These are phyloP conservation scores for Penicillium thymicola DNA, from an alignment of 2,329 filamentous ascomycete genomes.

Conservation along the genomic window DNA sequence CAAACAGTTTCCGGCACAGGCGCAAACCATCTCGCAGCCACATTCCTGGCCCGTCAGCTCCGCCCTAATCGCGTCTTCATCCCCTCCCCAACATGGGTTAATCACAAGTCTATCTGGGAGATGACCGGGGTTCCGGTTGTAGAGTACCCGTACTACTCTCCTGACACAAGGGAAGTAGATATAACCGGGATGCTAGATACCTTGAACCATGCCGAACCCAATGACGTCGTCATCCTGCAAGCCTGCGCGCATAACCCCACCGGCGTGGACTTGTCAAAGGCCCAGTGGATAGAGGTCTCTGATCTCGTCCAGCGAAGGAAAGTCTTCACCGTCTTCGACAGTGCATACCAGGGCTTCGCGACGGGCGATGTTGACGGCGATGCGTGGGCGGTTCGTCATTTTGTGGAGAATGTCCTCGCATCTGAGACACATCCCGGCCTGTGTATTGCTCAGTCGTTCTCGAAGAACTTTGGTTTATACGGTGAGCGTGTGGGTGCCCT, in stretches of 20 bases:
- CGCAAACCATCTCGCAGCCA: not conserved
- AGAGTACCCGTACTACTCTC: not conserved
- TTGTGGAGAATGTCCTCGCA: not conserved
- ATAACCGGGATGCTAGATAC: not conserved
- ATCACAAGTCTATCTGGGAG: not conserved
- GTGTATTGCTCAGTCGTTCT: constrained; percentile 37
- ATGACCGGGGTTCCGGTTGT: not conserved
- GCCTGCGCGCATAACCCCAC: constrained; percentile 96
- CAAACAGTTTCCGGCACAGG: not conserved
- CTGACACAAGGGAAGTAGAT: not conserved
- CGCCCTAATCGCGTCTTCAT: not conserved
- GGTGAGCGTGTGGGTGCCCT: not conserved
- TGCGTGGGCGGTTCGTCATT: constrained; percentile 78
- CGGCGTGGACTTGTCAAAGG: constrained; percentile 66
- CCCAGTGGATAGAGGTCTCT: constrained; percentile 81
- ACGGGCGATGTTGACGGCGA: constrained; percentile 59
- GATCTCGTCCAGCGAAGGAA: constrained; percentile 65
- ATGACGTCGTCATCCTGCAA: constrained; percentile 80
- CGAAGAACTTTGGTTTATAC: not conserved
- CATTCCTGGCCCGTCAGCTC: not conserved
- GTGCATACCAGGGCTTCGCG: constrained; percentile 89
- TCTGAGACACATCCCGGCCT: not conserved
- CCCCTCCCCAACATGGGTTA: not conserved
- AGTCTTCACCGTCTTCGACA: constrained; percentile 91
- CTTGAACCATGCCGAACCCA: constrained; percentile 61